phyloP scores from a whole-genome alignment of 345 rosid species.

The Populus nigra region DNA sequence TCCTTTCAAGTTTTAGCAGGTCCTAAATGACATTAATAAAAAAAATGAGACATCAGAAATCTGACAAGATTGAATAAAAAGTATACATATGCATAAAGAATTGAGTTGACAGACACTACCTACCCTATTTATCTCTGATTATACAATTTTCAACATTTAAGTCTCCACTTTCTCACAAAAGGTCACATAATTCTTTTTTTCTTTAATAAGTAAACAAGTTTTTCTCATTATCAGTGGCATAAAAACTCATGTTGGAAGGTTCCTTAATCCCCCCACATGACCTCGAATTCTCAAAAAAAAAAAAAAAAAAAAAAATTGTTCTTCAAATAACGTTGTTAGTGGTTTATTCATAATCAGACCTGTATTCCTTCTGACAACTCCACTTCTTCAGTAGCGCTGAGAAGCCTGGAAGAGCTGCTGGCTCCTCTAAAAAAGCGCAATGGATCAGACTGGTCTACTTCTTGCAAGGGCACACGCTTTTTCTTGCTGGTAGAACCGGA shows the following conservation, averaged over 20 bases:
- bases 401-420: conserved; percentile 67
- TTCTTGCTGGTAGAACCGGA: conserved; percentile 49
- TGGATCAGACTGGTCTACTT: conserved; percentile 74
- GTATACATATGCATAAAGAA: neutral
- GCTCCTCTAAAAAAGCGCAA: conserved; percentile 73
- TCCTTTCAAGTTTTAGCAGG: conserved; percentile 77
- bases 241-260: neutral
- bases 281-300: neutral
- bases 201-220: neutral
- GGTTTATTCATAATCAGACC: conserved; percentile 38
- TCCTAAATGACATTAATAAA: conserved; percentile 43
- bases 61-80: neutral
- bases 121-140: neutral
- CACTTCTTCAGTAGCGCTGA: conserved; percentile 73
- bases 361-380: conserved; percentile 86
- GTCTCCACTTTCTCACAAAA: neutral
- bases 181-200: neutral
- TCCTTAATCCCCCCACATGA: neutral
- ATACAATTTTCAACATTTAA: neutral
- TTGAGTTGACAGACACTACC: neutral
- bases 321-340: neutral
- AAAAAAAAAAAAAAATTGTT: neutral
- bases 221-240: neutral
- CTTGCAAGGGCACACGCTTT: conserved; percentile 55
- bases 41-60: conserved; percentile 15